Conservation (phyloP, 148 eudicot genomes). For the Silene uniflora region DNA sequence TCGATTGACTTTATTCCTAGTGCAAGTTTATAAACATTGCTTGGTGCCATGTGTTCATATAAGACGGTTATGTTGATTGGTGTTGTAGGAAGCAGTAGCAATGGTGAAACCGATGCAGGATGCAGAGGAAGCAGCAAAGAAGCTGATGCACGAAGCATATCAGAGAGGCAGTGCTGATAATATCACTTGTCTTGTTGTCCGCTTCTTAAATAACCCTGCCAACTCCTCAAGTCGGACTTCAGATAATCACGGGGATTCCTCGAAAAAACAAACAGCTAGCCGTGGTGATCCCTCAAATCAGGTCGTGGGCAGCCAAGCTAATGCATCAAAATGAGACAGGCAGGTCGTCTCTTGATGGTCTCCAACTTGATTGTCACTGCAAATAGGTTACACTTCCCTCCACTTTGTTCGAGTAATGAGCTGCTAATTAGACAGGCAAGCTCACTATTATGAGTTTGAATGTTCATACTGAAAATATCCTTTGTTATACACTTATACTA, state of each 20-base stretch:
- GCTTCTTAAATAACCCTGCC: constrained; percentile 41
- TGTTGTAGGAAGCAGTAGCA: constrained; percentile 65
- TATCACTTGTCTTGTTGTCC: constrained; percentile 72
- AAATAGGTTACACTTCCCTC: constrained; percentile 14
- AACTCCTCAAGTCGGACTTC: constrained; percentile 11
- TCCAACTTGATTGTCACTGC: neutral
- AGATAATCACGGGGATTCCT: constrained; percentile 23
- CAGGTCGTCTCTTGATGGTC: neutral
- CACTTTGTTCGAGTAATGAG: constrained; percentile 16
- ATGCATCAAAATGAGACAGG: constrained; percentile 15
- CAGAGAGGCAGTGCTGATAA: constrained; percentile 91
- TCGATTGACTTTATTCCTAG: neutral
- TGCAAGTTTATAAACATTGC: neutral
- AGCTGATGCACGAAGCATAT: constrained; percentile 76
- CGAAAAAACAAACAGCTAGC: constrained; percentile 6
- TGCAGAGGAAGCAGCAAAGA: constrained; percentile 80
- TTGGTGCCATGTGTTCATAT: neutral
- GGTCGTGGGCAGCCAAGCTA: constrained; percentile 9
- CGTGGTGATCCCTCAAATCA: constrained; percentile 14
- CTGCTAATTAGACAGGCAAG: neutral
- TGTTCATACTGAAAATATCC: constrained; percentile 20
- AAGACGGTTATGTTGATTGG: neutral
- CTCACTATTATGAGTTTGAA: constrained; percentile 5
- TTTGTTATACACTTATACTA: constrained; percentile 18
- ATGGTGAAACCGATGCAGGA: constrained; percentile 74